Conservation (phyloP, 2,329 filamentous ascomycete species). For the Fusarium avenaceum region DNA sequence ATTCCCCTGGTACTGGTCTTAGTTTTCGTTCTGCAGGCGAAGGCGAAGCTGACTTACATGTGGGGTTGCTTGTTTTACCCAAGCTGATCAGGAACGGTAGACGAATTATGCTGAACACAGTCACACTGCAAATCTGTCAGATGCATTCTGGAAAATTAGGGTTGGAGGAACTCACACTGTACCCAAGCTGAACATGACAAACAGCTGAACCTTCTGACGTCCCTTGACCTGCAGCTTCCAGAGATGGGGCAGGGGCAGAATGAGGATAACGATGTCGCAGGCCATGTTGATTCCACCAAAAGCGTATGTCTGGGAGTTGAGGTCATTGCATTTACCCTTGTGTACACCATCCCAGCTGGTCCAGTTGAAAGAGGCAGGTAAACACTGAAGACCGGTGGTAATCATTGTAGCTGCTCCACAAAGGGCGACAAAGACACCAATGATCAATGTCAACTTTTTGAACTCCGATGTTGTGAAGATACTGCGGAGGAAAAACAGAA, state of each 20-base stretch:
- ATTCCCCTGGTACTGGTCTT: slow-evolving; percentile 18
- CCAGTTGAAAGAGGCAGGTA: slow-evolving; percentile 36
- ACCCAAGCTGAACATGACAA: slow-evolving; percentile 40
- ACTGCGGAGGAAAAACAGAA: slow-evolving; percentile 32
- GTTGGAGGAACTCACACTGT: slow-evolving; percentile 10
- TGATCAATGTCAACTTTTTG: slow-evolving; percentile 17
- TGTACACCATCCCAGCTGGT: slow-evolving; percentile 38
- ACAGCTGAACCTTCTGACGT: slow-evolving; percentile 36
- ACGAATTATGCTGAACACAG: slow-evolving; percentile 38
- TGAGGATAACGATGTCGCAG: slow-evolving; percentile 29
- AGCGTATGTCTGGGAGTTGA: slow-evolving; percentile 39
- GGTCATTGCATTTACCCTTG: slow-evolving; percentile 33
- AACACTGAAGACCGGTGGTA: slow-evolving; percentile 35
- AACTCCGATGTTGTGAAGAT: slow-evolving; percentile 33
- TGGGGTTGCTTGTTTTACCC: slow-evolving; percentile 35
- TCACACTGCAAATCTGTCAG: slow-evolving; percentile 24
- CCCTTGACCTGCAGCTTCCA: slow-evolving; percentile 36
- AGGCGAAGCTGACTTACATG: slow-evolving; percentile 17
- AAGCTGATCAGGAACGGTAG: slow-evolving; percentile 33
- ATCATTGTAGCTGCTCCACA: slow-evolving; percentile 31
- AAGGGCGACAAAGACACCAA: slow-evolving; percentile 25
- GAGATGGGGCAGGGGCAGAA: slow-evolving; percentile 34
- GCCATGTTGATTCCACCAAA: slow-evolving; percentile 41
- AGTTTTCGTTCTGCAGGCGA: neutral
- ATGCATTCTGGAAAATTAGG: fast-evolving